Conservation (phyloP, 129 eudicot genomes). For the sunflower (Helianthus annuus) region DNA sequence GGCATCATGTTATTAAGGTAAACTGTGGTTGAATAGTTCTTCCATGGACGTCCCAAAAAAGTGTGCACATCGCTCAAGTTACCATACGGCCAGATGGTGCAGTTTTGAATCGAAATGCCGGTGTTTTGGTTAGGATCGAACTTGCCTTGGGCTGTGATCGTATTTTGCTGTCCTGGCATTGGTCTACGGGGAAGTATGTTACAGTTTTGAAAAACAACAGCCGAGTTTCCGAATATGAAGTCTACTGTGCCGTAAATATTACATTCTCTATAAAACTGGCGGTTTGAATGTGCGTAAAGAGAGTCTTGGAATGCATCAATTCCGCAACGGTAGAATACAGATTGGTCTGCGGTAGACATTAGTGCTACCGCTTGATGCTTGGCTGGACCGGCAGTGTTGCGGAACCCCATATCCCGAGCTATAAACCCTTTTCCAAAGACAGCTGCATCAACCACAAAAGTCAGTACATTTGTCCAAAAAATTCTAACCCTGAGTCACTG, state of each 20-base stretch:
- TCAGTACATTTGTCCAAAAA: too few relatives aligned
- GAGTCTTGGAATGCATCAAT: constrained; percentile 56
- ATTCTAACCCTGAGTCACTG: too few relatives aligned
- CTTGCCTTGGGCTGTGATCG: constrained; percentile 45
- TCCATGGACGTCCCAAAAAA: constrained; percentile 29
- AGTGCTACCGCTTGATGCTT: constrained; percentile 40
- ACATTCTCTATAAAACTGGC: constrained; percentile 49
- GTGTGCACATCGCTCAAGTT: constrained; percentile 14
- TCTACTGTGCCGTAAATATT: constrained; percentile 48
- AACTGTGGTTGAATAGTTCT: constrained; percentile 26
- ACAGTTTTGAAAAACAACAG: constrained; percentile 42
- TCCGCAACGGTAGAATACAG: constrained; percentile 44
- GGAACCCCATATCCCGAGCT: constrained; percentile 41
- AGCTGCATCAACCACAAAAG: constrained; percentile 5
- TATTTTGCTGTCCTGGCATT: constrained; percentile 21
- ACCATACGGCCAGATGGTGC: constrained; percentile 22
- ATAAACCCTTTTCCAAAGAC: constrained; percentile 40
- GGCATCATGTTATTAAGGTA: constrained; percentile 20
- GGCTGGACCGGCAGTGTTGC: constrained; percentile 43
- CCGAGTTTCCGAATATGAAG: constrained; percentile 46
- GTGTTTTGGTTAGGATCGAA: constrained; percentile 1
- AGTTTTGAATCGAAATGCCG: constrained; percentile 23
- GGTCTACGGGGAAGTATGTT: constrained; percentile 42
- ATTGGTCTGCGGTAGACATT: constrained; percentile 31
- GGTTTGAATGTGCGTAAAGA: constrained; percentile 17